Percentiles rank a stretch among this genome's conserved stretches.
Evolutionary conservation across 176 grass and related monocot species (phyloP).

Genomic region (Triticum urartu): DNA sequence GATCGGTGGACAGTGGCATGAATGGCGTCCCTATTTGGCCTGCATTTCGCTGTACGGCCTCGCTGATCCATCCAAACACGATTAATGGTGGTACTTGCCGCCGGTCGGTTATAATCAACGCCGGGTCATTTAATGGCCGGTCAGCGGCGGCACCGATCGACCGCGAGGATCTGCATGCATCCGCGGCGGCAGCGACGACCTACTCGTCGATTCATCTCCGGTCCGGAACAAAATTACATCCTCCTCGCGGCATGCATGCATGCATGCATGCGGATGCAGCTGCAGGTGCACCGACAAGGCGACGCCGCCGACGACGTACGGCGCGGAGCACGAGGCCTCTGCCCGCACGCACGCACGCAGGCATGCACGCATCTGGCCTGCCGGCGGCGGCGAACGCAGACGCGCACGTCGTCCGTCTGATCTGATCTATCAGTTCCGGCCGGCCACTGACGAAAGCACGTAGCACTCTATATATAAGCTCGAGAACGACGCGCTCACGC

Average conservation of each 20-base stretch:
- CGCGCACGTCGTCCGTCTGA: slow-evolving; percentile 4
- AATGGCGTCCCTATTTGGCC: slow-evolving; percentile 3
- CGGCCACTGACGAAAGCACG: background rate
- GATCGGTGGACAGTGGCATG: background rate
- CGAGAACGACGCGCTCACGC: background rate
- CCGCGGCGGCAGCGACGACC: background rate
- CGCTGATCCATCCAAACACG: background rate
- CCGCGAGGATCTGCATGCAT: background rate
- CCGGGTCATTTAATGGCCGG: background rate
- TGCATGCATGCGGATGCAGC: background rate
- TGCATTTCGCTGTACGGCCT: slow-evolving; percentile 3
- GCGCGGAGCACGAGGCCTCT: background rate
- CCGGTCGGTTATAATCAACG: background rate
- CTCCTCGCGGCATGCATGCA: background rate
- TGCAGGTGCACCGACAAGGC: background rate
- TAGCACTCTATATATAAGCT: background rate
- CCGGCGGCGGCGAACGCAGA: slow-evolving; percentile 4
- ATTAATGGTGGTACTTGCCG: background rate
- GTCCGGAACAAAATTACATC: no score
- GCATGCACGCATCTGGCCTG: background rate
- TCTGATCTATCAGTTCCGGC: background rate
- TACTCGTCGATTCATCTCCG: background rate
- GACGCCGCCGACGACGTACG: background rate
- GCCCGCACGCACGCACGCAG: background rate
- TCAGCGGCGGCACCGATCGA: background rate